Evolutionary conservation across 768 basidiomycete genomes (phyloP).

Genomic region (Mycena floridula): DNA sequence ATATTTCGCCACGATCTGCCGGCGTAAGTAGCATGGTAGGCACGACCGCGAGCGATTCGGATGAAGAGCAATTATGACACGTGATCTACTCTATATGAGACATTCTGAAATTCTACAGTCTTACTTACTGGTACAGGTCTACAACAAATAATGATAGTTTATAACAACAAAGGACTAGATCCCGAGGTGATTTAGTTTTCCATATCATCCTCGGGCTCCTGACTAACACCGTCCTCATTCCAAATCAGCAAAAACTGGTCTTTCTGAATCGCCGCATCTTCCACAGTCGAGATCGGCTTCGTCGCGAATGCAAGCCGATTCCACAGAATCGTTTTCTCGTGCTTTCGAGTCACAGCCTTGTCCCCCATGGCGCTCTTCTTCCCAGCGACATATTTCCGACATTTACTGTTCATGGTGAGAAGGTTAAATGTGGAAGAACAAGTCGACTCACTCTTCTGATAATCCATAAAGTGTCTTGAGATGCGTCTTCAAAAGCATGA

Average conservation of each 20-base stretch:
- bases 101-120: too few relatives aligned
- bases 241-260: conserved; percentile 69
- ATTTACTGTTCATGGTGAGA: conserved; percentile 57
- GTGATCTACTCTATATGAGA: too few relatives aligned
- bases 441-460: conserved; percentile 77
- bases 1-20: too few relatives aligned
- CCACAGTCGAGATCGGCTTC: conserved; percentile 49
- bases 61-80: too few relatives aligned
- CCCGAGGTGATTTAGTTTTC: too few relatives aligned
- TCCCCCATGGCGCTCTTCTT: conserved; percentile 93
- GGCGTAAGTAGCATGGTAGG: too few relatives aligned
- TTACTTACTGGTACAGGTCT: too few relatives aligned
- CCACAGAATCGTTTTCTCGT: conserved; percentile 64
- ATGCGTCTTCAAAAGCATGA: conserved; percentile 83
- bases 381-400: conserved; percentile 75
- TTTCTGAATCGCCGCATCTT: conserved; percentile 60
- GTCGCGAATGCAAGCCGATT: conserved; percentile 66
- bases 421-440: not conserved
- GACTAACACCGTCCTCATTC: conserved; percentile 73
- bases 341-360: conserved; percentile 60
- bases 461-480: conserved; percentile 79
- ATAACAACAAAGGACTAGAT: too few relatives aligned
- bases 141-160: too few relatives aligned
- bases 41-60: too few relatives aligned
- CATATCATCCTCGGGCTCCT: conserved; percentile 58